phyloP scores from a whole-genome alignment of 306 rosid genomes.

The Cucurbita argyrosperma region DNA sequence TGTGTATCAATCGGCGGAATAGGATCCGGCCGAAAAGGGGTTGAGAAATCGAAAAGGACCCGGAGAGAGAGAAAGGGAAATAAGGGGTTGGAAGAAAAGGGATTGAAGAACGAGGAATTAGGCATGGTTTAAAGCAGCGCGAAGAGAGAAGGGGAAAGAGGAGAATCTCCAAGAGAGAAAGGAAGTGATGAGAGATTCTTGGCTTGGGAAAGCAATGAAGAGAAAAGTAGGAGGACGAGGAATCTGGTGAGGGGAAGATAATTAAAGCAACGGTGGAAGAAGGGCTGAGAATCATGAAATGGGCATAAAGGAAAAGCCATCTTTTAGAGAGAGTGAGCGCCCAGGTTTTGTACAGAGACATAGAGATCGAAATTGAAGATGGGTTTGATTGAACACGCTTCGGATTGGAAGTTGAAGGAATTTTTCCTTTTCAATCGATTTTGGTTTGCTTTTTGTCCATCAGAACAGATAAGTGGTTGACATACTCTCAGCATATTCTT shows the following conservation, averaged over 20 bases:
- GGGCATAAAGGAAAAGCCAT: slow-evolving; percentile 8
- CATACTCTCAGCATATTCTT: too few relatives aligned
- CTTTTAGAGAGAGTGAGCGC: slow-evolving; percentile 22
- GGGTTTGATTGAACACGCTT: neutral
- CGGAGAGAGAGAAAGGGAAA: slow-evolving; percentile 2
- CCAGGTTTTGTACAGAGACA: neutral
- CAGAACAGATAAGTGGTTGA: neutral
- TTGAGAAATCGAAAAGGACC: slow-evolving; percentile 25
- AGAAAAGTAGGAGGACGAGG: slow-evolving; percentile 22
- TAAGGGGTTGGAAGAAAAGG: slow-evolving; percentile 22
- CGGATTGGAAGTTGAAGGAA: neutral
- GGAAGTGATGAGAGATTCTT: slow-evolving; percentile 64
- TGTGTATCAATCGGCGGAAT: slow-evolving; percentile 26
- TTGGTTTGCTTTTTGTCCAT: neutral
- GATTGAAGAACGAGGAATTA: slow-evolving; percentile 26
- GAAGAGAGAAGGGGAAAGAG: slow-evolving; percentile 6
- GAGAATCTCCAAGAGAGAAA: slow-evolving; percentile 52
- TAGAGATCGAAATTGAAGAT: neutral
- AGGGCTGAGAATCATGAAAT: slow-evolving; percentile 15
- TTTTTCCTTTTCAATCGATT: neutral
- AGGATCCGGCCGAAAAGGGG: slow-evolving; percentile 10
- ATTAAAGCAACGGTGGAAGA: slow-evolving; percentile 43
- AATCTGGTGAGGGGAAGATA: slow-evolving; percentile 72
- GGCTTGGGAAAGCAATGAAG: slow-evolving; percentile 79
- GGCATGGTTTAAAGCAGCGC: slow-evolving; percentile 34